Evolutionary conservation across 2,329 filamentous ascomycete species (phyloP).

Genomic region (Pyrenochaeta sp.): DNA sequence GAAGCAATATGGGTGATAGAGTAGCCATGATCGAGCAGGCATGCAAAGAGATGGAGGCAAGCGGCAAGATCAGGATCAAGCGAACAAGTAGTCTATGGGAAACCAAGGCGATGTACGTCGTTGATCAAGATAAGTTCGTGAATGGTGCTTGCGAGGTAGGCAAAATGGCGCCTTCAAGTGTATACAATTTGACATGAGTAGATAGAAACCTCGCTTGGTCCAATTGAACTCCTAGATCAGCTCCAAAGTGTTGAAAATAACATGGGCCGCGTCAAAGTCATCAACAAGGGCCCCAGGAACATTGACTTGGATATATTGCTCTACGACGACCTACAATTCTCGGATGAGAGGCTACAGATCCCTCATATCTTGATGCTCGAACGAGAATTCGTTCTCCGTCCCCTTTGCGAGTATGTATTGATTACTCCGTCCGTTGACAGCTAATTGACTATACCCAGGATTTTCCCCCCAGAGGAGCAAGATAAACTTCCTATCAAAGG

Average conservation of each 20-base stretch:
- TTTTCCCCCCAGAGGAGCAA: constrained; percentile 33
- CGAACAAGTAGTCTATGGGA: constrained; percentile 91
- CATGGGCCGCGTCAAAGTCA: constrained; percentile 80
- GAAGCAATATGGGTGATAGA: constrained; percentile 90
- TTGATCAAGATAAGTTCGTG: constrained; percentile 85
- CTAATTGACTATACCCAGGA: constrained; percentile 21
- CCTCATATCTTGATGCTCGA: constrained; percentile 88
- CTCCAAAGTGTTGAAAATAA: constrained; percentile 84
- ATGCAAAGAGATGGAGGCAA: constrained; percentile 74
- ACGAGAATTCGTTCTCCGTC: constrained; percentile 90
- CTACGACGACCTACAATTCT: constrained; percentile 72
- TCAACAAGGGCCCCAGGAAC: constrained; percentile 93
- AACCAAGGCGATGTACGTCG: constrained; percentile 95
- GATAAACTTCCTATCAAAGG: constrained; percentile 55
- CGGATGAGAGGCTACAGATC: constrained; percentile 77
- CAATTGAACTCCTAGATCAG: constrained; percentile 77
- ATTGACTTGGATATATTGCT: constrained; percentile 93
- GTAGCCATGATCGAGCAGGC: constrained; percentile 85
- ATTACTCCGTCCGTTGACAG: not conserved
- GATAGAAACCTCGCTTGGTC: constrained; percentile 81
- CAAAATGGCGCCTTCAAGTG: constrained; percentile 19
- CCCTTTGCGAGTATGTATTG: constrained; percentile 75
- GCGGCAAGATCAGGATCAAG: constrained; percentile 73
- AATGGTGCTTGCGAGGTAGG: constrained; percentile 92
- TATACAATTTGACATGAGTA: constrained; percentile 53